phyloP scores from a whole-genome alignment of 306 rosid genomes.

The Mucuna pruriens region DNA sequence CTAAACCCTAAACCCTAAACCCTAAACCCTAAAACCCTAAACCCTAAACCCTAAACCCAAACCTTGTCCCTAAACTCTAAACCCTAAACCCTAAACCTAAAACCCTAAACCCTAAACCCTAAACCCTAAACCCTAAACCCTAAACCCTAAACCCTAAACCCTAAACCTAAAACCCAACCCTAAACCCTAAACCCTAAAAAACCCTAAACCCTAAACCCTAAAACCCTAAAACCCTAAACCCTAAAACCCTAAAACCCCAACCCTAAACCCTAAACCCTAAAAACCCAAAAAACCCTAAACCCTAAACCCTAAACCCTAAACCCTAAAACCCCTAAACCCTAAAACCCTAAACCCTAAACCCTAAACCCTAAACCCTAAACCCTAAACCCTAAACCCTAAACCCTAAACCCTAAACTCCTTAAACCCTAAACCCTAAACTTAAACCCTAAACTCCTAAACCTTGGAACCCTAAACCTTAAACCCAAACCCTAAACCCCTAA shows the following conservation, averaged over 20 bases:
- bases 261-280: too few species aligned
- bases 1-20: not conserved
- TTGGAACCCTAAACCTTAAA: not conserved
- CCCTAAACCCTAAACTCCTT: too few species aligned
- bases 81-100: slow-evolving; percentile 9
- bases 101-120: slow-evolving; percentile 27
- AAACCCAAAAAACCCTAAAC: too few species aligned
- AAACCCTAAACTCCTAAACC: not conserved
- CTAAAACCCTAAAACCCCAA: too few species aligned
- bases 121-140: slow-evolving; percentile 25
- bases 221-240: too few species aligned
- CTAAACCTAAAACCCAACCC: too few species aligned
- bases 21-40: not conserved
- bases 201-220: too few species aligned
- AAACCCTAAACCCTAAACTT: not conserved
- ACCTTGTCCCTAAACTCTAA: not conserved
- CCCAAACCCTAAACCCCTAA: not conserved
- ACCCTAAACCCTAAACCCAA: not conserved
- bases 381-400: not conserved
- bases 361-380: slow-evolving; percentile 20
- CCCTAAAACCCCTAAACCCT: not conserved
- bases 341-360: slow-evolving; percentile 29
- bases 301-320: too few species aligned
- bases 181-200: too few species aligned
- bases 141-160: not conserved